Percentiles rank a stretch among this genome's conserved stretches.
phyloP scores from a whole-genome alignment of 495 filamentous ascomycete genomes.

The Viridothelium virens region DNA sequence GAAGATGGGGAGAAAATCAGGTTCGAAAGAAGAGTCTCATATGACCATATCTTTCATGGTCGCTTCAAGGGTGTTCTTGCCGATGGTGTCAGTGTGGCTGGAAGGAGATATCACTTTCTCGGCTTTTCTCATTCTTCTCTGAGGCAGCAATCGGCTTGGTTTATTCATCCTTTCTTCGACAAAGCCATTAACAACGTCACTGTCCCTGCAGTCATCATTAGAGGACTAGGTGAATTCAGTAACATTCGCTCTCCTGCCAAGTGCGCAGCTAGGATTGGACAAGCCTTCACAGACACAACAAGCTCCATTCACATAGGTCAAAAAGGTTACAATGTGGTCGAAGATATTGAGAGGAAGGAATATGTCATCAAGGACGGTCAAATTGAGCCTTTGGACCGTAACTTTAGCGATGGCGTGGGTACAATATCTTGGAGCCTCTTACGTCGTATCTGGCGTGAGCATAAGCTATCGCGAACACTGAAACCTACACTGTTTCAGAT shows the following conservation, averaged over 20 bases:
- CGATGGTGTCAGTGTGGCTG: slow-evolving; percentile 53
- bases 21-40: slow-evolving; percentile 47
- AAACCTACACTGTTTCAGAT: slow-evolving; percentile 64
- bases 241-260: slow-evolving; percentile 58
- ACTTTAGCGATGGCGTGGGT: slow-evolving; percentile 74
- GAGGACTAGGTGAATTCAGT: slow-evolving; percentile 56
- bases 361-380: slow-evolving; percentile 9
- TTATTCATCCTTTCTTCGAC: slow-evolving; percentile 59
- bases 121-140: slow-evolving; percentile 80
- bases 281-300: slow-evolving; percentile 71
- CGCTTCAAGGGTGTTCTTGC: slow-evolving; percentile 54
- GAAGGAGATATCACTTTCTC: slow-evolving; percentile 57
- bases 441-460: slow-evolving; percentile 43
- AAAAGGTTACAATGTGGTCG: slow-evolving; percentile 32
- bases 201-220: slow-evolving; percentile 47
- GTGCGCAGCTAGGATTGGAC: slow-evolving; percentile 75
- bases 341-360: slow-evolving; percentile 38
- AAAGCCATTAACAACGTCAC: slow-evolving; percentile 27
- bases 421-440: slow-evolving; percentile 54
- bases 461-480: slow-evolving; percentile 36
- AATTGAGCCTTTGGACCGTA: slow-evolving; percentile 36
- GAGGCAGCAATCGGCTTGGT: slow-evolving; percentile 61
- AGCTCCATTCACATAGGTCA: slow-evolving; percentile 43
- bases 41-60: slow-evolving; percentile 44
- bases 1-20: slow-evolving; percentile 60